Evolutionary conservation across 1,284 basidiomycete species (phyloP).

Genomic region (Malassezia equina): DNA sequence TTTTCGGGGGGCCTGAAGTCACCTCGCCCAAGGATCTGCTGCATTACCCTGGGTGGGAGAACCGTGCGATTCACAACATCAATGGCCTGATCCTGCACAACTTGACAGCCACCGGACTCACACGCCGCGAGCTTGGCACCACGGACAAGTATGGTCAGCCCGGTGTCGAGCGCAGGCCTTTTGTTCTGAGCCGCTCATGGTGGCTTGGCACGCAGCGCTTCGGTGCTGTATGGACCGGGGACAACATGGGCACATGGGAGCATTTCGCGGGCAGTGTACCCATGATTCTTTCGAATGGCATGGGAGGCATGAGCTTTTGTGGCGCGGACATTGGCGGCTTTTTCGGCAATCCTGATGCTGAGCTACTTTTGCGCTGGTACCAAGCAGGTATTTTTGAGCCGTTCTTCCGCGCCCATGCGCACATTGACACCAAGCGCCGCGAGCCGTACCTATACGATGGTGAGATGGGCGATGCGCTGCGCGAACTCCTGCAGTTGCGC

Average conservation of each 20-base stretch:
- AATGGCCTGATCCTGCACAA: constrained; percentile 61
- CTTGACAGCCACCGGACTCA: constrained; percentile 67
- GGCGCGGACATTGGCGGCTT: constrained; percentile 96
- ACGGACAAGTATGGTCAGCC: constrained; percentile 56
- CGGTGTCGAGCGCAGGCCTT: constrained; percentile 54
- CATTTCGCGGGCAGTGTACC: constrained; percentile 88
- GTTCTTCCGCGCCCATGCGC: constrained; percentile 97
- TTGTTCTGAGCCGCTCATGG: constrained; percentile 89
- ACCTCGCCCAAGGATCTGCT: constrained; percentile 89
- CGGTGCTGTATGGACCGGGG: constrained; percentile 97
- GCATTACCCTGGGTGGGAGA: constrained; percentile 90
- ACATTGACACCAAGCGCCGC: constrained; percentile 92
- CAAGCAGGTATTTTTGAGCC: constrained; percentile 88
- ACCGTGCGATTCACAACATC: constrained; percentile 88
- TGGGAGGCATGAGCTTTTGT: constrained; percentile 86
- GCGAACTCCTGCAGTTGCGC: constrained; percentile 68
- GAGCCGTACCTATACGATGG: constrained; percentile 89
- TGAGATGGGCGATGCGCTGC: constrained; percentile 70
- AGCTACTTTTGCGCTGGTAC: constrained; percentile 96
- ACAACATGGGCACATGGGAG: constrained; percentile 94
- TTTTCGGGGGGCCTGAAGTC: constrained; percentile 97
- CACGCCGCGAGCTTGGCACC: constrained; percentile 58
- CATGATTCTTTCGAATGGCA: constrained; percentile 80
- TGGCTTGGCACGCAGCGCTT: constrained; percentile 89
- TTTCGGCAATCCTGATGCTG: constrained; percentile 88